Evolutionary conservation across 345 rosid genomes (phyloP).

Genomic region (Pseudoturritis turrita): DNA sequence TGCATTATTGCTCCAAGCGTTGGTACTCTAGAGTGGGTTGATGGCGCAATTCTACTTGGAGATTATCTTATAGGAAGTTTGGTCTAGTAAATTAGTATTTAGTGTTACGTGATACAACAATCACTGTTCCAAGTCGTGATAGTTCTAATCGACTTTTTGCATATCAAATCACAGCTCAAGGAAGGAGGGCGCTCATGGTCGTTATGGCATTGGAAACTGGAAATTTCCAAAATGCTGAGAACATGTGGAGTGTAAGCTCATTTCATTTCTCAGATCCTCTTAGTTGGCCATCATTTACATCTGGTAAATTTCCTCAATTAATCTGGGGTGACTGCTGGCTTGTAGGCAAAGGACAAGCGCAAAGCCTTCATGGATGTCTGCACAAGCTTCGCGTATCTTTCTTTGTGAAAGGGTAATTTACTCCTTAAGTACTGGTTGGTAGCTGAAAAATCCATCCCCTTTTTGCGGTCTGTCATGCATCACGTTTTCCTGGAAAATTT

Average conservation of each 20-base stretch:
- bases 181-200: constrained; percentile 89
- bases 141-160: background rate
- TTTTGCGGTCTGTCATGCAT: constrained; percentile 92
- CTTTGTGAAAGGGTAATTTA: constrained; percentile 1
- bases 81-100: background rate
- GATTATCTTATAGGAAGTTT: constrained; percentile 95
- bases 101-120: background rate
- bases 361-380: constrained; percentile 79
- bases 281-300: constrained; percentile 15
- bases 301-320: background rate
- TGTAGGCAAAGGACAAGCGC: constrained; percentile 81
- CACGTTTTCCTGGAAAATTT: constrained; percentile 88
- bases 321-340: constrained; percentile 10
- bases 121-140: background rate
- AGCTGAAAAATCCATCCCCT: constrained; percentile 18
- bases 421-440: background rate
- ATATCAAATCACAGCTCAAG: constrained; percentile 54
- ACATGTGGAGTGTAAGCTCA: constrained; percentile 61
- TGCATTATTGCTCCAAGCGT: constrained; percentile 84
- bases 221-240: constrained; percentile 73
- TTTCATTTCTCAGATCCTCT: constrained; percentile 6
- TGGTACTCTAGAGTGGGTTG: constrained; percentile 98
- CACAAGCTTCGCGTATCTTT: constrained; percentile 72
- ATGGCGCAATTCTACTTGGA: constrained; percentile 93
- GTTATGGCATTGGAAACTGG: constrained; percentile 88